Evolutionary conservation across 2,329 filamentous ascomycete genomes (phyloP), one percentile per base, ranked within the genome.

Genomic region (Penicillium fuscoglaucum): DNA sequence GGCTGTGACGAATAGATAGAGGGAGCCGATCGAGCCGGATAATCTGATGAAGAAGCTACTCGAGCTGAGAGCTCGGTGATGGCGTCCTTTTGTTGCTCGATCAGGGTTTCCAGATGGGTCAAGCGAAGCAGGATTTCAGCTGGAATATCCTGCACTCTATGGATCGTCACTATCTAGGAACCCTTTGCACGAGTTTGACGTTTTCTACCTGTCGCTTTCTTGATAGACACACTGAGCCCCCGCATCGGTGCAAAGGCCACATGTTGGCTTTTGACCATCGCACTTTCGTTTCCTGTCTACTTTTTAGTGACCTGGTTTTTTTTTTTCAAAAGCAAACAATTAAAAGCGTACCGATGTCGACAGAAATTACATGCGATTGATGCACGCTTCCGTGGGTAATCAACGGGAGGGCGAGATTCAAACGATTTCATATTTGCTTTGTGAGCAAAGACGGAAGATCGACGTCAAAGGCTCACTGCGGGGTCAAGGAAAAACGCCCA

Each of bases 221-320:
- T 61, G 61, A 47, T 65, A 65, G 45, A 60, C 61, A 51, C 62
- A 65, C 33, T 59, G 56, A 13, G 61, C 61, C n/a, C 61, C 61
- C 29, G 61, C 57, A 40, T 54, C 57, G 33, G 55, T 56, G 50
- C 62, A 65, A 29, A 60, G 61, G 37, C 57, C 59, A 56, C 62
- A 65, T 44, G 55, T 50, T 21, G 62, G 61, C 44, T 56, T 61
- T 31, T 63, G 56, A 13, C 62, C 62, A 49, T 62, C 62, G 45
- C 62, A 65, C 52, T 65, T 65, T 19, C 62, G 57, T 48, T 65
- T 65, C 31, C 62, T 65, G 17, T 6, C 7, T 21, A 17, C 19
- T 48, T 44, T 44, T 44, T 39, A 57, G 54, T 52, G 17, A 12
- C 17, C 15, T 1, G 21, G n/a, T n/a, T 13, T 10, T 4, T 21